Conservation (phyloP, 2,329 filamentous ascomycete genomes). For the Aspergillus fumigatiaffinis region DNA sequence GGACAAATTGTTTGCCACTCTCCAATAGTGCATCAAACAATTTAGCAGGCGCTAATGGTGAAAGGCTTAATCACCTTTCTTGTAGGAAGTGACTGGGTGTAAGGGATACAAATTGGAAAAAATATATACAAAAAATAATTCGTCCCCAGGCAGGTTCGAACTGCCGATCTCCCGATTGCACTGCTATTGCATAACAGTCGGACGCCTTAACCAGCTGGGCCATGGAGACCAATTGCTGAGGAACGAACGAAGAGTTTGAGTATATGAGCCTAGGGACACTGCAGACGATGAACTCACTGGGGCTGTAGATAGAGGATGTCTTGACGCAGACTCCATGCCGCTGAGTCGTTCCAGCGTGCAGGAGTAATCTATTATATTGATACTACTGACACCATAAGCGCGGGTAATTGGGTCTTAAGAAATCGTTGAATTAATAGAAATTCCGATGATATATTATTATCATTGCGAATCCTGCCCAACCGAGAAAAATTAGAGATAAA, state of each 20-base stretch:
- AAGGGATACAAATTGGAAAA: background rate
- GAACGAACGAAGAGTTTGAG: accelerated
- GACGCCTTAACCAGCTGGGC: background rate
- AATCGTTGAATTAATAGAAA: no score
- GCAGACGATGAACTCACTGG: no score
- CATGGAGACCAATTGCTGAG: background rate
- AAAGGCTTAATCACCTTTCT: background rate
- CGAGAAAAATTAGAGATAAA: background rate
- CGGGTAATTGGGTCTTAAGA: no score
- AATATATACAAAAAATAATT: background rate
- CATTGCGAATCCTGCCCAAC: no score
- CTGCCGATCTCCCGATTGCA: background rate
- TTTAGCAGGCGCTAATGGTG: no score
- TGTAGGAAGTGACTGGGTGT: background rate
- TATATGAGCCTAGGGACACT: no score
- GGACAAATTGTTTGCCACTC: background rate
- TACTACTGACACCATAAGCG: no score
- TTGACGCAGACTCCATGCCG: no score
- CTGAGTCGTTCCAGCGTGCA: no score
- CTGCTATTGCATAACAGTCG: background rate
- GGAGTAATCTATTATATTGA: no score
- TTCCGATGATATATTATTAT: no score
- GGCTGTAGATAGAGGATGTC: no score
- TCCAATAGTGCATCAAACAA: background rate
- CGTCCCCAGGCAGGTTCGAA: background rate